Base-by-base conservation (phyloP, 139 green algal genomes). In the Picochlorum sp. region DNA sequence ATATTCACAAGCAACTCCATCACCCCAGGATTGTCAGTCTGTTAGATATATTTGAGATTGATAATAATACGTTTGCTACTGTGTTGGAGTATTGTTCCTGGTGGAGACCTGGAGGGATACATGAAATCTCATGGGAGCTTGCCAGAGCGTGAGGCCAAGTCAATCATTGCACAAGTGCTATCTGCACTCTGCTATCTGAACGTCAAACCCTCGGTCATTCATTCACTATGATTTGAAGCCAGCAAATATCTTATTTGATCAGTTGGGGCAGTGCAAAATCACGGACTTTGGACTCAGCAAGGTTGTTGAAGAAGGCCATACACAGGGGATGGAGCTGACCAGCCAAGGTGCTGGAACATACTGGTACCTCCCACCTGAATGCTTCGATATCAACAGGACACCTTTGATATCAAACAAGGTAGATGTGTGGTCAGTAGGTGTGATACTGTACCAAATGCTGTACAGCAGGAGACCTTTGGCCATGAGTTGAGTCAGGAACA, bases 151-250 rank as follows among this genome's bases (percentile, higher is more conserved):
- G 91, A 97, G 75, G 89, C 88, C 15, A 75, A 82, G 14, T 68
- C 71, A 4, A 83, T 97, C 16, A 73, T 89, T 16, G 67, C 73
- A 5, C 84, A 89, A 73, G 69, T 88, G 45, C 69, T 87, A 21
- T 41, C 45, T 21, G 84, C 72, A 6, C 77, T 92, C 45, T 62
- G 70, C 20, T 87, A 92, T 78, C 66, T 92, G 26, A 87, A 87
- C 58, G 61, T 62, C 28, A 58, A 65, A 6, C 65, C 65, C 62
- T 3, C 68, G 62, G 23, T 66, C 78, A 11, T 76, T 98, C 61
- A 97, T 97, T 63, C 91, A 97, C 79, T 97, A 96, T 55, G 87
- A 95, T 71, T 81, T 97, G 24, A 96, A 96, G 68, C 91, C 91
- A 0, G 92, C 87, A 60, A 98, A 98, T 82, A 93, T 97, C 26